Conservation (phyloP, 2,329 filamentous ascomycete species). For the Aspergillus chevalieri region DNA sequence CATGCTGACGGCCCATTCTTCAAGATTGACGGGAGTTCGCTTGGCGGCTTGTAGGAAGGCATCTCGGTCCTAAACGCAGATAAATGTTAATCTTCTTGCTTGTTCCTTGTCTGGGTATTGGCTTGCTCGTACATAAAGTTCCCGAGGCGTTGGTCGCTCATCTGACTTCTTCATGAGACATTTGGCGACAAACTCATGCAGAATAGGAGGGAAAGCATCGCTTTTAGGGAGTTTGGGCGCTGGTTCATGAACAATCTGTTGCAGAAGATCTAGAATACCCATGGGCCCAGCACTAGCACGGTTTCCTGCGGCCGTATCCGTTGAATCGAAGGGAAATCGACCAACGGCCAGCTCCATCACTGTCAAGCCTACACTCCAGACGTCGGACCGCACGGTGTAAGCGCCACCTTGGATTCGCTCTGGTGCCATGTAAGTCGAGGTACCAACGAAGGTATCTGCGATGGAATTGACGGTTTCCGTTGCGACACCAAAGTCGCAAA, state of each 20-base stretch:
- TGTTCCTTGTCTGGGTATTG: not conserved
- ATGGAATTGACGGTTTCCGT: constrained; percentile 97
- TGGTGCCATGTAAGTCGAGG: constrained; percentile 98
- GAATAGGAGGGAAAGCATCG: constrained; percentile 88
- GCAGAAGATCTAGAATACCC: constrained; percentile 89
- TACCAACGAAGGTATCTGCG: constrained; percentile 96
- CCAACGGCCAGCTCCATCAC: constrained; percentile 98
- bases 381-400: constrained; percentile 96
- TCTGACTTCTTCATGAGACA: constrained; percentile 87
- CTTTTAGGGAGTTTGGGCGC: constrained; percentile 92
- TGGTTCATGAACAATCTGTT: constrained; percentile 96
- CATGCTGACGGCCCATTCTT: constrained; percentile 87
- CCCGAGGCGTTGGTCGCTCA: constrained; percentile 81
- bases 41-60: constrained; percentile 95
- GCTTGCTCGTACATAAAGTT: constrained; percentile 64
- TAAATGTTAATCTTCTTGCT: constrained; percentile 18
- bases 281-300: constrained; percentile 67
- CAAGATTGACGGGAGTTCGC: constrained; percentile 86
- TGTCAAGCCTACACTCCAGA: constrained; percentile 93
- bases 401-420: constrained; percentile 95
- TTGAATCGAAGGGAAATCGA: constrained; percentile 86
- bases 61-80: constrained; percentile 65
- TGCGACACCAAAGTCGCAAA: constrained; percentile 98
- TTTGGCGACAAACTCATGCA: constrained; percentile 96
- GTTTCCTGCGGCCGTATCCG: constrained; percentile 68